phyloP scores from a whole-genome alignment of 768 basidiomycete genomes.

The Fistulinella prunicolor region DNA sequence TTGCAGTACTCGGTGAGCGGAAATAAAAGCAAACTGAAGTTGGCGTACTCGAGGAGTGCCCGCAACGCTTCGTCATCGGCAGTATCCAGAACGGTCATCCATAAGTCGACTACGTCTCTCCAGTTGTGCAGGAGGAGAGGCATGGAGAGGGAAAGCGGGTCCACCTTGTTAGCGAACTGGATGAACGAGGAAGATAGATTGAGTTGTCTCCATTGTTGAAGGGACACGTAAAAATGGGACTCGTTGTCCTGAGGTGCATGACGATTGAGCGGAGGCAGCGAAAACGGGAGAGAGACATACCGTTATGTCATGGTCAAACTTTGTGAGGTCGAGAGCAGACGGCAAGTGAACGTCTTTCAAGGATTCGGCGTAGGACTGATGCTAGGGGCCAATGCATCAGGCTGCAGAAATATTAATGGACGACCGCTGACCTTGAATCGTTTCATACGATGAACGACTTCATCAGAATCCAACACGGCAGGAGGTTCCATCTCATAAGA shows the following conservation, averaged over 20 bases:
- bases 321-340: conserved; percentile 53
- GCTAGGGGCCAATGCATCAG: conserved; percentile 36
- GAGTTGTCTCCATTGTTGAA: conserved; percentile 76
- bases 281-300: conserved; percentile 29
- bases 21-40: not conserved
- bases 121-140: conserved; percentile 80
- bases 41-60: conserved; percentile 71
- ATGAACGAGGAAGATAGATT: conserved; percentile 77
- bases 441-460: conserved; percentile 39
- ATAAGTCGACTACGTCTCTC: conserved; percentile 61
- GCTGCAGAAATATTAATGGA: not conserved
- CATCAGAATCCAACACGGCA: conserved; percentile 11
- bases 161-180: conserved; percentile 59
- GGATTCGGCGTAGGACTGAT: conserved; percentile 68
- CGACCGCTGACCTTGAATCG: conserved; percentile 46
- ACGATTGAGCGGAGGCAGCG: not conserved
- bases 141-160: conserved; percentile 67
- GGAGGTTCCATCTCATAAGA: conserved; percentile 12
- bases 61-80: conserved; percentile 72
- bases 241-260: conserved; percentile 56
- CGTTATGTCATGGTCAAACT: conserved; percentile 59
- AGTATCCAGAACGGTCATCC: conserved; percentile 54
- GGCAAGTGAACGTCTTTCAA: conserved; percentile 72
- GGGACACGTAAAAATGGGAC: conserved; percentile 72
- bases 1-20: conserved; percentile 5